Evolutionary conservation across 805 yeast species (phyloP).

Genomic region (Zygosaccharomyces rouxii): DNA sequence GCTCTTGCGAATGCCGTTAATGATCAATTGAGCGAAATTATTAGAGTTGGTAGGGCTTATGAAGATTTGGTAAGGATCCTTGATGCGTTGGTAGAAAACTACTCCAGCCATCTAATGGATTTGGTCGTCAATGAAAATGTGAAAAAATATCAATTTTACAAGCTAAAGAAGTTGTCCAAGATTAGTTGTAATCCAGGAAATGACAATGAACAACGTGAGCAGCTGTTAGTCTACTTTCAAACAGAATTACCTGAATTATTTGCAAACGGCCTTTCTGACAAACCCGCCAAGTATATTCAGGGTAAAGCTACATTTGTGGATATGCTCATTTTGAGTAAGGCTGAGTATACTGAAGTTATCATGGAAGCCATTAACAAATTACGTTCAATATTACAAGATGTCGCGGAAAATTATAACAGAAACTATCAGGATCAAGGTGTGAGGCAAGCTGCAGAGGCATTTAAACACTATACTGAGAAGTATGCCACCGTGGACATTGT

Average conservation of each 20-base stretch:
- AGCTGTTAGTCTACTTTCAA: slow-evolving; percentile 23
- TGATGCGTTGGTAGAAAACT: slow-evolving; percentile 47
- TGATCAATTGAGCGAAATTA: slow-evolving; percentile 17
- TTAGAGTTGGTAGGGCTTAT: slow-evolving; percentile 21
- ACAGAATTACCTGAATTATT: slow-evolving; percentile 28
- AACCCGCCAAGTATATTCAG: slow-evolving; percentile 24
- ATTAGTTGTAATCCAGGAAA: slow-evolving; percentile 20
- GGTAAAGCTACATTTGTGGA: slow-evolving; percentile 30
- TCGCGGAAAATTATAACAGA: slow-evolving; percentile 59
- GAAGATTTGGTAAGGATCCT: slow-evolving; percentile 38
- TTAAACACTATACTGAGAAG: slow-evolving; percentile 24
- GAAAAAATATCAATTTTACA: slow-evolving; percentile 41
- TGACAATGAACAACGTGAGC: slow-evolving; percentile 25
- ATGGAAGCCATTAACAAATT: slow-evolving; percentile 31
- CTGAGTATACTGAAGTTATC: slow-evolving; percentile 18
- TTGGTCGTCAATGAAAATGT: slow-evolving; percentile 77
- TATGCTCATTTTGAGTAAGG: slow-evolving; percentile 23
- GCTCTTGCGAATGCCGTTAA: slow-evolving; percentile 13
- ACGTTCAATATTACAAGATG: slow-evolving; percentile 42
- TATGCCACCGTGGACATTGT: slow-evolving; percentile 12
- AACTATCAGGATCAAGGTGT: slow-evolving; percentile 75
- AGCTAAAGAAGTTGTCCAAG: slow-evolving; percentile 20
- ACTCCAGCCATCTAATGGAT: slow-evolving; percentile 82
- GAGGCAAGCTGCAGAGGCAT: slow-evolving; percentile 51
- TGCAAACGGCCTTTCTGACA: slow-evolving; percentile 18